These are phyloP conservation scores for Alloteropsis angusta DNA, from an alignment of 202 grass and related monocot species.

Conservation along the genomic window DNA sequence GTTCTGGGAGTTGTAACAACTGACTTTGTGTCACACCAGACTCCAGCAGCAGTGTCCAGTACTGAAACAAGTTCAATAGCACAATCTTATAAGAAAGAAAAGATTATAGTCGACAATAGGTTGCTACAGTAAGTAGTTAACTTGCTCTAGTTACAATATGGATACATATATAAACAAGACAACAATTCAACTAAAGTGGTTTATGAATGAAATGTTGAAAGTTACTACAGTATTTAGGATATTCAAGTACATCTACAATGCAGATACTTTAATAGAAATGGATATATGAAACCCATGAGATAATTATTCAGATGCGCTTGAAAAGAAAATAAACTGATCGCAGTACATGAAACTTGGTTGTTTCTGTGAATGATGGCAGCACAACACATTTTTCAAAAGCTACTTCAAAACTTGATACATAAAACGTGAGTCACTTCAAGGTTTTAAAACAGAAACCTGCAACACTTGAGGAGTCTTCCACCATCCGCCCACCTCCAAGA, in stretches of 20 bases:
- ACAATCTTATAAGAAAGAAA: conserved; percentile 7
- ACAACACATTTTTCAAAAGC: neutral
- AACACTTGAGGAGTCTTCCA: conserved; percentile 96
- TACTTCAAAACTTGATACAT: conserved; percentile 13
- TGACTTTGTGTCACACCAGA: conserved; percentile 93
- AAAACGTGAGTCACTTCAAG: neutral
- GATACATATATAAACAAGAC: neutral
- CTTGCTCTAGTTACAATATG: neutral
- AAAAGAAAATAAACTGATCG: neutral
- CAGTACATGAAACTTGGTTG: neutral
- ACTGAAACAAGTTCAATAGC: conserved; percentile 51
- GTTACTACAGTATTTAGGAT: neutral
- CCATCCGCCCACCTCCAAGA: conserved; percentile 98
- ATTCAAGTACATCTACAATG: conserved; percentile 1
- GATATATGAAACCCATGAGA: neutral
- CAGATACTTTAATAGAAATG: neutral
- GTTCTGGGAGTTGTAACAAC: conserved; percentile 89
- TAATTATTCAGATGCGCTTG: neutral
- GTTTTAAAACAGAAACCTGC: conserved; percentile 53
- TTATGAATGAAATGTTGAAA: conserved; percentile 10
- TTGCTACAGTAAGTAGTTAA: neutral
- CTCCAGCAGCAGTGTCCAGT: conserved; percentile 91
- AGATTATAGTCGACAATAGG: neutral
- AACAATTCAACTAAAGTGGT: conserved; percentile 1
- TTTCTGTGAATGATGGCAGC: neutral